These are phyloP conservation scores for Rhamnella rubrinervis DNA, from an alignment of 331 rosid genomes.

Conservation along the genomic window DNA sequence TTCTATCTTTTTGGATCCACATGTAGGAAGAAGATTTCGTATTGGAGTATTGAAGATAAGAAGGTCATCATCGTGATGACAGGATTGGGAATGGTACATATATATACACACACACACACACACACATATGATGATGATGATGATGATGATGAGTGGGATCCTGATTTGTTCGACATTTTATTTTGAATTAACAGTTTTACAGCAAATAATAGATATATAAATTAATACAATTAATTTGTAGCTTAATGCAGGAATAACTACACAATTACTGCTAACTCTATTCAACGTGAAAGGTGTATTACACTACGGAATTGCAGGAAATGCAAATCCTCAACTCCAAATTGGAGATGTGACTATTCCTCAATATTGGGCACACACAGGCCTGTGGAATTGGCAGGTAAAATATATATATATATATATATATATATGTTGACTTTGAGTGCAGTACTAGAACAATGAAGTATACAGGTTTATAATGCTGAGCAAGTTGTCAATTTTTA, in stretches of 20 bases:
- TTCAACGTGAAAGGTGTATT: conserved; percentile 60
- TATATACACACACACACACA: not conserved
- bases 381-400: conserved; percentile 93
- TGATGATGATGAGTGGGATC: no score
- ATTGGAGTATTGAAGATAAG: conserved; percentile 48
- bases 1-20: conserved; percentile 1
- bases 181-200: no score
- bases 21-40: conserved; percentile 62
- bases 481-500: no score
- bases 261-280: conserved; percentile 53
- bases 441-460: not conserved
- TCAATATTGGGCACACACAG: conserved; percentile 70
- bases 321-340: conserved; percentile 65
- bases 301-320: conserved; percentile 81
- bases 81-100: conserved; percentile 66
- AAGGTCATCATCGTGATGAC: conserved; percentile 58
- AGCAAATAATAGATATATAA: no score
- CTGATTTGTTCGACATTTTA: no score
- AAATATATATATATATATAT: not conserved
- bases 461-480: no score
- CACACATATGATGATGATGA: no score
- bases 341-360: conserved; percentile 86
- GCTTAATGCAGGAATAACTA: conserved; percentile 74
- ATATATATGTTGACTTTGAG: not conserved
- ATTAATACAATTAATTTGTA: conserved; percentile 1